Evolutionary conservation across 805 yeast genomes (phyloP).

Genomic region (Spathaspora arborariae): DNA sequence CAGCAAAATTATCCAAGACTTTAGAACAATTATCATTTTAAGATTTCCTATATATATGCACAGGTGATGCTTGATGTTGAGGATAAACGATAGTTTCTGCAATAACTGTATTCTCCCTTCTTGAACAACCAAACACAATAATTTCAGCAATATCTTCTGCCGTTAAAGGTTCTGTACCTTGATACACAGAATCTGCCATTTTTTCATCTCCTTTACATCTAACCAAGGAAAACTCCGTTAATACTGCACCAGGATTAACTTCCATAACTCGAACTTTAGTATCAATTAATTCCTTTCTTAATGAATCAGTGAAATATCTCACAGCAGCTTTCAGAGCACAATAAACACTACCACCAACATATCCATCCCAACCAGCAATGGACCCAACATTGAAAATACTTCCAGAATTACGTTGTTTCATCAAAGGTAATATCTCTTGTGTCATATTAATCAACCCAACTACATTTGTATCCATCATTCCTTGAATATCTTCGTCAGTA

Average conservation of each 20-base stretch:
- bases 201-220: slow-evolving; percentile 30
- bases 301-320: slow-evolving; percentile 27
- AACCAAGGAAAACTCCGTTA: slow-evolving; percentile 36
- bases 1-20: slow-evolving; percentile 57
- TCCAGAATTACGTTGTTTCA: slow-evolving; percentile 32
- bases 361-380: slow-evolving; percentile 36
- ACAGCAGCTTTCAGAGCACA: slow-evolving; percentile 39
- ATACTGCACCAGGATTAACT: slow-evolving; percentile 40
- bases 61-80: slow-evolving; percentile 33
- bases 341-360: slow-evolving; percentile 37
- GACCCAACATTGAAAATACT: slow-evolving; percentile 36
- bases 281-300: slow-evolving; percentile 34
- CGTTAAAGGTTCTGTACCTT: slow-evolving; percentile 30
- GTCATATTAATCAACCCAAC: slow-evolving; percentile 34
- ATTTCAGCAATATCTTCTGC: slow-evolving; percentile 38
- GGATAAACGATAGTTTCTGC: slow-evolving; percentile 39
- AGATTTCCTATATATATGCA: slow-evolving; percentile 17
- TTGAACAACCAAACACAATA: slow-evolving; percentile 32
- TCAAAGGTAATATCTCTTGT: slow-evolving; percentile 34
- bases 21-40: slow-evolving; percentile 65
- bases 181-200: slow-evolving; percentile 30
- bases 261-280: slow-evolving; percentile 36
- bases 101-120: slow-evolving; percentile 33
- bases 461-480: slow-evolving; percentile 37
- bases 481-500: slow-evolving; percentile 25